phyloP scores from a whole-genome alignment of 306 rosid genomes.

The Cajanus cajan region DNA sequence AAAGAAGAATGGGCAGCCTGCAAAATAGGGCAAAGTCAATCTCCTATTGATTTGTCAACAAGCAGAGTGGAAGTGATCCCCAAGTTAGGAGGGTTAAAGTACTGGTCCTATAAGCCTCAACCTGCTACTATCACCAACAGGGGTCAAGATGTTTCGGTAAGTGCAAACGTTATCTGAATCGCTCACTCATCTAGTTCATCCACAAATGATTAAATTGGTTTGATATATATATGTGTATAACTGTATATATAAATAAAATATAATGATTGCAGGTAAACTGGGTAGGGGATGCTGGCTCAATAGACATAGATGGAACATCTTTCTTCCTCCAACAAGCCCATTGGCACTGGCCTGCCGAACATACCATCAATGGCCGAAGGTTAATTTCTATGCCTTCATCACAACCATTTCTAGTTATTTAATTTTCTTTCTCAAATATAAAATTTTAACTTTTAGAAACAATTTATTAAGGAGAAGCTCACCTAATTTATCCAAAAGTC shows the following conservation, averaged over 20 bases:
- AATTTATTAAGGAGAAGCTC: too few species aligned
- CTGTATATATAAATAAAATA: too few species aligned
- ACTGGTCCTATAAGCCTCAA: conserved; percentile 35
- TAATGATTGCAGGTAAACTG: conserved; percentile 42
- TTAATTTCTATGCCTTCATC: background rate
- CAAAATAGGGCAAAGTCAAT: conserved; percentile 53
- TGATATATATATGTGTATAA: too few species aligned
- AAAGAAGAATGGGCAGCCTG: conserved; percentile 55
- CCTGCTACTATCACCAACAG: conserved; percentile 50
- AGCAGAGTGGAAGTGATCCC: conserved; percentile 31
- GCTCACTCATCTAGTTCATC: background rate
- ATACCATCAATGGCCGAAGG: conserved; percentile 63
- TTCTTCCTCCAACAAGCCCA: conserved; percentile 56
- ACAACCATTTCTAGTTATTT: background rate
- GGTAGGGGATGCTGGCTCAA: conserved; percentile 52
- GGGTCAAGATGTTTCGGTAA: conserved; percentile 59
- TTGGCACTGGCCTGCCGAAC: conserved; percentile 85
- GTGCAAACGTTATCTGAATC: background rate
- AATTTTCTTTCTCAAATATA: background rate
- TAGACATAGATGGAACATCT: conserved; percentile 46
- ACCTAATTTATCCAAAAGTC: too few species aligned
- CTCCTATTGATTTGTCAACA: conserved; percentile 58
- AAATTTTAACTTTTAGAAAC: too few species aligned
- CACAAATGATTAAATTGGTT: too few species aligned
- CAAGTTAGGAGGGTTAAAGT: conserved; percentile 26